Evolutionary conservation across 345 rosid species (phyloP).

Genomic region (Lumnitzera racemosa): DNA sequence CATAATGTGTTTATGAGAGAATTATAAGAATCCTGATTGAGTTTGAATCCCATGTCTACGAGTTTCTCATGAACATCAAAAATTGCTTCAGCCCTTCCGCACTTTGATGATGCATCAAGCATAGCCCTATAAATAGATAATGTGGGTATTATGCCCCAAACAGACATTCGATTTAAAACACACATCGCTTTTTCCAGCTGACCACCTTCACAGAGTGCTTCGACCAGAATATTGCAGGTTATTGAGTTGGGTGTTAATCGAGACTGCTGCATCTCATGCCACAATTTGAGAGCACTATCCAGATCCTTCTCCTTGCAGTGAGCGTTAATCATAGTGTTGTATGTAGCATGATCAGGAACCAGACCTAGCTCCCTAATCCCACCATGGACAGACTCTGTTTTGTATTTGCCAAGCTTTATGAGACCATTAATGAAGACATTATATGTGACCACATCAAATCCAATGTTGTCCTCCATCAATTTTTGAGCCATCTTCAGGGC

Average conservation of each 20-base stretch:
- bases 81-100: slow-evolving; percentile 43
- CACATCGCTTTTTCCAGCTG: slow-evolving; percentile 43
- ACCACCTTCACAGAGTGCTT: slow-evolving; percentile 44
- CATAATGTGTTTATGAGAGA: slow-evolving; percentile 56
- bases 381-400: slow-evolving; percentile 40
- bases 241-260: slow-evolving; percentile 51
- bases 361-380: slow-evolving; percentile 65
- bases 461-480: slow-evolving; percentile 52
- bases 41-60: slow-evolving; percentile 44
- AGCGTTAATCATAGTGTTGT: slow-evolving; percentile 68
- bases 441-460: slow-evolving; percentile 69
- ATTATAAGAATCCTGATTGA: slow-evolving; percentile 48
- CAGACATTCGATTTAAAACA: slow-evolving; percentile 46
- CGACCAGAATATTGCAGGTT: slow-evolving; percentile 55
- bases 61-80: slow-evolving; percentile 53
- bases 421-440: slow-evolving; percentile 76
- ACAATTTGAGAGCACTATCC: slow-evolving; percentile 44
- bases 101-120: slow-evolving; percentile 47
- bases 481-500: slow-evolving; percentile 64
- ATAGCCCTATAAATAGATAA: slow-evolving; percentile 37
- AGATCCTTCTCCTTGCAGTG: slow-evolving; percentile 47
- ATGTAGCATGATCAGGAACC: slow-evolving; percentile 58
- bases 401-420: slow-evolving; percentile 46
- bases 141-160: slow-evolving; percentile 45
- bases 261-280: slow-evolving; percentile 58